phyloP scores from a whole-genome alignment of 164 flowering plant genomes.

The Vitis vinifera region DNA sequence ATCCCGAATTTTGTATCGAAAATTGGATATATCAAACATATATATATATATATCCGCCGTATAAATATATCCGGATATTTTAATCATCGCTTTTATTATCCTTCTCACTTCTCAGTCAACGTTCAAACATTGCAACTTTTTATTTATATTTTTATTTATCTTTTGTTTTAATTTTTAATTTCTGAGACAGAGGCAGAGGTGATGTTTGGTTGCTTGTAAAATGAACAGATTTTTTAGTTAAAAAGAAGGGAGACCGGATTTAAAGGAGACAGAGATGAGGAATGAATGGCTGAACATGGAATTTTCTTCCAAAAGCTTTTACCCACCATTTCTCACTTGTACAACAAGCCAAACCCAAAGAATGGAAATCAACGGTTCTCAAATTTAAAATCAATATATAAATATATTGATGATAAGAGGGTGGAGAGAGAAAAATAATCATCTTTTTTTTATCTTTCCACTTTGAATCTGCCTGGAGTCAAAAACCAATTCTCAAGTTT shows the following conservation, averaged over 20 bases:
- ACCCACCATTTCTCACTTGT: constrained; percentile 10
- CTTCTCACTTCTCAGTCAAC: not conserved
- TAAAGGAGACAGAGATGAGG: constrained; percentile 17
- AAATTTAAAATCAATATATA: too few relatives aligned
- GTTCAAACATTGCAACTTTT: not conserved
- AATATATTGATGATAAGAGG: too few relatives aligned
- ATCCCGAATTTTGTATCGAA: too few relatives aligned
- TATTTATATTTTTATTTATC: too few relatives aligned
- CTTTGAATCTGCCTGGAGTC: constrained; percentile 17
- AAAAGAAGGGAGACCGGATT: constrained; percentile 25
- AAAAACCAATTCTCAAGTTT: constrained; percentile 23
- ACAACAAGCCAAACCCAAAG: constrained; percentile 19
- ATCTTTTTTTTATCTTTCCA: not conserved
- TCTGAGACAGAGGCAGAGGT: not conserved
- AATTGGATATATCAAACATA: too few relatives aligned
- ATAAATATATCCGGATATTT: too few relatives aligned
- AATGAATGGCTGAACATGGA: not conserved
- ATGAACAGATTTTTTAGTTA: not conserved
- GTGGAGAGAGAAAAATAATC: not conserved
- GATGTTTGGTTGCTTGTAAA: not conserved
- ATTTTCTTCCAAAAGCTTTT: constrained; percentile 7
- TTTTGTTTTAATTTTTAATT: too few relatives aligned
- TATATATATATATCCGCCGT: too few relatives aligned
- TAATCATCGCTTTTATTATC: too few relatives aligned
- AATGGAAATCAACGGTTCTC: not conserved